Conservation (phyloP, 2,329 filamentous ascomycete genomes). For the Hymenoscyphus scutula region DNA sequence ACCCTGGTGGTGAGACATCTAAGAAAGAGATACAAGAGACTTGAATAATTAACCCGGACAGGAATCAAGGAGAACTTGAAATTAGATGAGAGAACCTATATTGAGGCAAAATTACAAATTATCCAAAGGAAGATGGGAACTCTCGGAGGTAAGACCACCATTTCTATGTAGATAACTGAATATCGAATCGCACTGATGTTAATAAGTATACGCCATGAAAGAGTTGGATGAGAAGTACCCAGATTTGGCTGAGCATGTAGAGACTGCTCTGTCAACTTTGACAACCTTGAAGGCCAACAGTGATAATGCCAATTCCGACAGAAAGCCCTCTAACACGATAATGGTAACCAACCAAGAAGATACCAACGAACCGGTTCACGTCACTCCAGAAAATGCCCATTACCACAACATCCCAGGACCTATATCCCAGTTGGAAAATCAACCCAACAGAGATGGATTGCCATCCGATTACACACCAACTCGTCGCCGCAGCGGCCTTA, state of each 20-base stretch:
- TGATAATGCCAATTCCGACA: neutral
- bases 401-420: no score
- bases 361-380: no score
- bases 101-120: neutral
- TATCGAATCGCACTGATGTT: neutral
- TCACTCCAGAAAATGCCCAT: no score
- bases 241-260: neutral
- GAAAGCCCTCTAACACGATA: neutral
- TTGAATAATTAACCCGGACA: neutral
- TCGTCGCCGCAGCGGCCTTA: no score
- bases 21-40: no score
- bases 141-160: neutral
- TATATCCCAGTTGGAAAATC: no score
- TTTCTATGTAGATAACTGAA: neutral
- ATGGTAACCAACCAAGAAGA: no score
- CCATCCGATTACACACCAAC: no score
- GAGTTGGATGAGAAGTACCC: neutral
- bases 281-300: neutral
- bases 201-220: neutral
- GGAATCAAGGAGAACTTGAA: neutral
- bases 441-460: no score
- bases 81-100: neutral
- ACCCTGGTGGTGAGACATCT: neutral
- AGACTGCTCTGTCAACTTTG: neutral
- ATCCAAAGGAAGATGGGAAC: neutral